phyloP scores from a whole-genome alignment of 148 eudicot species.

The Rhododendron vialii region DNA sequence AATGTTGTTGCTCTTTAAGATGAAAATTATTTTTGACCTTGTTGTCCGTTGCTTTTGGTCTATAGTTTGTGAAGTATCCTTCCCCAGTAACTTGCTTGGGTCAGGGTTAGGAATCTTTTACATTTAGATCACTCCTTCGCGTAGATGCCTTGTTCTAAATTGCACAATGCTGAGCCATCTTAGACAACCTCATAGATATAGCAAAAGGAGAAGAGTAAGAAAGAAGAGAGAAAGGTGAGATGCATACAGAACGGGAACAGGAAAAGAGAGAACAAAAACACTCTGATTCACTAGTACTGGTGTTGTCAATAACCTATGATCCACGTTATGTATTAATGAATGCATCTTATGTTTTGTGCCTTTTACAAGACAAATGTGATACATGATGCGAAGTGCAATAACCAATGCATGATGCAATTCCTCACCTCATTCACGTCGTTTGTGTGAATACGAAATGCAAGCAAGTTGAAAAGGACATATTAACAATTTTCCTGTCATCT shows the following conservation, averaged over 20 bases:
- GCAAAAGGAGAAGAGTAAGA: not conserved
- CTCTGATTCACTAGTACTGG: not conserved
- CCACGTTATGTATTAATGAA: not conserved
- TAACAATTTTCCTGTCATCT: not conserved
- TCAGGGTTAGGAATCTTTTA: not conserved
- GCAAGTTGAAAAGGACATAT: not conserved
- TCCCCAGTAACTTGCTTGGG: not conserved
- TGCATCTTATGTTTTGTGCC: not conserved
- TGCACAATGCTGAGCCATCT: not conserved
- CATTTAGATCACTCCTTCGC: not conserved
- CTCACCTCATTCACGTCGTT: not conserved
- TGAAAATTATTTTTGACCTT: not conserved
- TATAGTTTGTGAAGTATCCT: not conserved
- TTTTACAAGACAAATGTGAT: not conserved
- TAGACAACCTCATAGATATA: too few species aligned
- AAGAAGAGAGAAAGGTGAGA: not conserved
- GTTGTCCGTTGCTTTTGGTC: not conserved
- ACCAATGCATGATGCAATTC: not conserved
- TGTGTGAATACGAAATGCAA: constrained; percentile 1
- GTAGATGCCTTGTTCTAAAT: not conserved
- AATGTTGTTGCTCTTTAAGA: not conserved
- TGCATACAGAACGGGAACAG: not conserved
- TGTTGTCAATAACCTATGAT: not conserved
- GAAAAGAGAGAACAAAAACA: too few species aligned
- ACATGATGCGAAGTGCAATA: too few species aligned